Conservation (phyloP, 495 filamentous ascomycete species). For the Xylaria cubensis region DNA sequence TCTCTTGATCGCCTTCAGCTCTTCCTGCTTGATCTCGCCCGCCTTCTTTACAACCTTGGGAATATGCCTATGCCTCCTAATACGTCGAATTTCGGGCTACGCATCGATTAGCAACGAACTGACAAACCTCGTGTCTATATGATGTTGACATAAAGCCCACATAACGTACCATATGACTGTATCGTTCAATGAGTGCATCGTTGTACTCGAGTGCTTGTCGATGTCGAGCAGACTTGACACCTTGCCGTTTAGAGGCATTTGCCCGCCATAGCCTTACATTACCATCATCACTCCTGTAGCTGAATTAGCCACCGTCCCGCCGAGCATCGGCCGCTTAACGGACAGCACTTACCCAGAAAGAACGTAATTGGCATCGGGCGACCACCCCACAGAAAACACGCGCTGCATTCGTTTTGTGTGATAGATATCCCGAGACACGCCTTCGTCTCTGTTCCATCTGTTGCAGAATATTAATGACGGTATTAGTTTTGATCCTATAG, state of each 20-base stretch:
- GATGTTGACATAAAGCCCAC: not conserved
- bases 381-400: conserved; percentile 86
- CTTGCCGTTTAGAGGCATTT: conserved; percentile 82
- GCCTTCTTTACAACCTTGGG: conserved; percentile 98
- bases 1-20: conserved; percentile 84
- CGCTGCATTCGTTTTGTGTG: conserved; percentile 98
- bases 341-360: conserved; percentile 46
- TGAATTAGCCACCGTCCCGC: not conserved
- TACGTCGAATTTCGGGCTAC: conserved; percentile 84
- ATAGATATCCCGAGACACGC: conserved; percentile 91
- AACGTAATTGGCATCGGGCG: conserved; percentile 86
- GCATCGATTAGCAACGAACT: conserved; percentile 24
- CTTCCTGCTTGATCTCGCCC: conserved; percentile 92
- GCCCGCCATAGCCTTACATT: conserved; percentile 93
- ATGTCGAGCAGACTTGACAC: conserved; percentile 83
- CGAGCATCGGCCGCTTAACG: not conserved
- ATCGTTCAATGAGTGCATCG: conserved; percentile 80
- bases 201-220: conserved; percentile 92
- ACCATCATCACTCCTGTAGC: conserved; percentile 78
- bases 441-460: conserved; percentile 74
- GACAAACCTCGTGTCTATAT: not conserved
- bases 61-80: conserved; percentile 87
- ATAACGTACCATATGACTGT: conserved; percentile 74
- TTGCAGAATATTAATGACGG: conserved; percentile 37
- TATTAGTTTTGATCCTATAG: conserved; percentile 65